Percentiles rank a stretch among this genome's conserved stretches.
These are phyloP conservation scores for Gremmenia infestans DNA, from an alignment of 2,329 filamentous ascomycete genomes.

Conservation along the genomic window DNA sequence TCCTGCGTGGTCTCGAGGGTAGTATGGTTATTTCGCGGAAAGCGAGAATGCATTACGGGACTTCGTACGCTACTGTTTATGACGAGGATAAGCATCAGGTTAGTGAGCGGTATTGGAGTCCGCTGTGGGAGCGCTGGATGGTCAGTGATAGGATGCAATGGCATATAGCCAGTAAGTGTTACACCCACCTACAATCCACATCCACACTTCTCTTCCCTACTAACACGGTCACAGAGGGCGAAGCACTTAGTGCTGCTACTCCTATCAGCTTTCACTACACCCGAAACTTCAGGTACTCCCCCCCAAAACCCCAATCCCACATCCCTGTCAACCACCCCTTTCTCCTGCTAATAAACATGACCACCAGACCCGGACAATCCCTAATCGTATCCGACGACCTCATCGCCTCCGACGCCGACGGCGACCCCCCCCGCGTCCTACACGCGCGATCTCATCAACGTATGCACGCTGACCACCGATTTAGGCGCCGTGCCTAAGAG, in stretches of 20 bases:
- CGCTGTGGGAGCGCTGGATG: slow-evolving; percentile 79
- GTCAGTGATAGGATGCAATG: slow-evolving; percentile 79
- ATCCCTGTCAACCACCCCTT: neutral
- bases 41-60: slow-evolving; percentile 69
- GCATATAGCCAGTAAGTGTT: slow-evolving; percentile 62
- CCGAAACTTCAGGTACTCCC: slow-evolving; percentile 57
- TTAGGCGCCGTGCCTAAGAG: slow-evolving; percentile 68
- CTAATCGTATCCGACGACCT: slow-evolving; percentile 72
- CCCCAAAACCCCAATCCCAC: neutral
- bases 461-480: slow-evolving; percentile 78
- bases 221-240: slow-evolving; percentile 46
- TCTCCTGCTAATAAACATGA: neutral
- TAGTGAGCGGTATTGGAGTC: slow-evolving; percentile 72
- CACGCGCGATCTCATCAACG: slow-evolving; percentile 59
- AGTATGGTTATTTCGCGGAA: slow-evolving; percentile 74
- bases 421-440: slow-evolving; percentile 52
- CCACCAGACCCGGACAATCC: slow-evolving; percentile 61
- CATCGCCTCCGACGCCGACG: slow-evolving; percentile 67
- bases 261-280: slow-evolving; percentile 83
- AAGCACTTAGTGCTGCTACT: slow-evolving; percentile 66
- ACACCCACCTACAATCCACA: neutral
- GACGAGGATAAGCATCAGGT: slow-evolving; percentile 70
- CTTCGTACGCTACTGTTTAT: slow-evolving; percentile 75
- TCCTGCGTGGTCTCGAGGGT: slow-evolving; percentile 68
- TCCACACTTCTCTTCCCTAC: neutral